Percentiles rank a stretch among this genome's conserved stretches.
These are phyloP conservation scores for Yamadazyma conglobata DNA, from an alignment of 1,139 yeast genomes.

Conservation along the genomic window DNA sequence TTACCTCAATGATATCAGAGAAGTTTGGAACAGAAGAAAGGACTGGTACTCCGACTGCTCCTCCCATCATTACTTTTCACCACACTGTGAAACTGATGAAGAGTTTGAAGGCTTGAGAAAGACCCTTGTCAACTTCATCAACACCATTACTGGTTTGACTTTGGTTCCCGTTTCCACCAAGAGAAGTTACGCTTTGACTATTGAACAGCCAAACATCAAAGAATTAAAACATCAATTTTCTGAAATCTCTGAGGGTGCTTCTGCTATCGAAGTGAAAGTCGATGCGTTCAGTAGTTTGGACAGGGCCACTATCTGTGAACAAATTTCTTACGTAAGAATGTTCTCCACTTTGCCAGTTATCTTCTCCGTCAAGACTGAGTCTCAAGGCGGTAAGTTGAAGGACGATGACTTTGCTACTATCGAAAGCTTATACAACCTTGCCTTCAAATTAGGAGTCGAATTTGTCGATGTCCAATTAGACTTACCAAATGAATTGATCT, in stretches of 20 bases:
- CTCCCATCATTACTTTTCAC: conserved; percentile 72
- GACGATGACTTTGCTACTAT: conserved; percentile 49
- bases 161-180: conserved; percentile 42
- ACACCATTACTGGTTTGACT: conserved; percentile 61
- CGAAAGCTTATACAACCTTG: conserved; percentile 53
- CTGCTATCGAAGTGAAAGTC: conserved; percentile 81
- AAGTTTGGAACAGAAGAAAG: conserved; percentile 84
- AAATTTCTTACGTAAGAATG: conserved; percentile 65
- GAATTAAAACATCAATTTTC: conserved; percentile 30
- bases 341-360: conserved; percentile 69
- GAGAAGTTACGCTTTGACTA: conserved; percentile 70
- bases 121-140: conserved; percentile 57
- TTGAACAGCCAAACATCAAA: conserved; percentile 42
- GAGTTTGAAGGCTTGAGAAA: conserved; percentile 58
- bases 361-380: conserved; percentile 70
- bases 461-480: conserved; percentile 54
- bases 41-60: conserved; percentile 78
- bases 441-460: conserved; percentile 64
- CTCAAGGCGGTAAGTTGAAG: conserved; percentile 68
- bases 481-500: conserved; percentile 30
- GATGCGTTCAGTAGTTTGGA: conserved; percentile 59
- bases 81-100: conserved; percentile 56
- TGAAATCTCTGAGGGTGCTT: conserved; percentile 49
- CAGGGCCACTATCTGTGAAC: conserved; percentile 62
- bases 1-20: conserved; percentile 69